Evolutionary conservation across 2,329 filamentous ascomycete genomes (phyloP).

Genomic region (Clarireedia sp.): DNA sequence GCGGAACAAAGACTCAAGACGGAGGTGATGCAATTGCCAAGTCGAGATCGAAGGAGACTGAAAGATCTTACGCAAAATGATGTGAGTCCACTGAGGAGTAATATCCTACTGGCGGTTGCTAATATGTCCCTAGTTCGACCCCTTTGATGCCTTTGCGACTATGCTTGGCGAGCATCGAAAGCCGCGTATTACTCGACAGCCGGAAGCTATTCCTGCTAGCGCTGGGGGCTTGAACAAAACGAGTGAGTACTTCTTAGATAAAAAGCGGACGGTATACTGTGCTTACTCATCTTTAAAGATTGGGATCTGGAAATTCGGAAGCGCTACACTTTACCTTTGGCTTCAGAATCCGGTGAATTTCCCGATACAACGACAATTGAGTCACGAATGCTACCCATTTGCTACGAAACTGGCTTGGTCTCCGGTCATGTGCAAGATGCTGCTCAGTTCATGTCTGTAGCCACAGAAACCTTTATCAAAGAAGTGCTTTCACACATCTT

Average conservation of each 20-base stretch:
- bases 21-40: constrained; percentile 64
- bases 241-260: constrained; percentile 48
- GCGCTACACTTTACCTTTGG: constrained; percentile 54
- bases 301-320: constrained; percentile 61
- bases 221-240: constrained; percentile 71
- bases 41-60: constrained; percentile 55
- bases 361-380: constrained; percentile 57
- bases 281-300: constrained; percentile 34
- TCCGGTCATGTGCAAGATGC: constrained; percentile 53
- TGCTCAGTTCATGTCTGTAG: constrained; percentile 55
- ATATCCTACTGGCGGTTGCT: background rate
- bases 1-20: constrained; percentile 58
- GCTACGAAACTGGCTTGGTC: constrained; percentile 56
- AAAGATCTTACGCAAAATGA: constrained; percentile 58
- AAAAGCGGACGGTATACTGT: background rate
- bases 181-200: constrained; percentile 34
- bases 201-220: constrained; percentile 57
- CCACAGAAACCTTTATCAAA: constrained; percentile 60
- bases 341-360: constrained; percentile 61
- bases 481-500: constrained; percentile 57
- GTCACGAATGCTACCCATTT: constrained; percentile 58
- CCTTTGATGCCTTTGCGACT: constrained; percentile 25
- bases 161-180: constrained; percentile 30
- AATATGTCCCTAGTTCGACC: constrained; percentile 23
- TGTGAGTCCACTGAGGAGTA: constrained; percentile 33